Percentiles rank a stretch among this genome's conserved stretches.
phyloP scores from a whole-genome alignment of 768 basidiomycete species.

The Suillus alpinus region DNA sequence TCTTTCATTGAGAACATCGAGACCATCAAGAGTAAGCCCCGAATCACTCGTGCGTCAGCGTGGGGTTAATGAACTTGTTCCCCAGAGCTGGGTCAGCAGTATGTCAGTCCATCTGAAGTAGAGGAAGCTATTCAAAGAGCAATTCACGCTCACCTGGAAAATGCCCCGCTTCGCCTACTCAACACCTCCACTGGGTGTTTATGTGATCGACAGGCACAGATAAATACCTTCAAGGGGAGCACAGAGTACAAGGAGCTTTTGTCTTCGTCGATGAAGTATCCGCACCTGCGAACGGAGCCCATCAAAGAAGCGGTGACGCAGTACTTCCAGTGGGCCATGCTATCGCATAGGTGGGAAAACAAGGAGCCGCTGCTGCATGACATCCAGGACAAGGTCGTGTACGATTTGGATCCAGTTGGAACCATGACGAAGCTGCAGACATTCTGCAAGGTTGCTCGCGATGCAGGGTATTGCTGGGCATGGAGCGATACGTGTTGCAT shows the following conservation, averaged over 20 bases:
- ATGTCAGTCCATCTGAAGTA: background rate
- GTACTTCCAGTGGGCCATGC: background rate
- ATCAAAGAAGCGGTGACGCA: background rate
- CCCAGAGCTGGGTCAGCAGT: background rate
- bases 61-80: too few species aligned
- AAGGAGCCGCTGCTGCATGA: background rate
- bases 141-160: background rate
- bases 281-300: background rate
- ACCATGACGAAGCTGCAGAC: background rate
- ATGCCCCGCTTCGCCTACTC: background rate
- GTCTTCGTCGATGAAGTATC: background rate
- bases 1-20: slow-evolving; percentile 75
- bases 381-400: background rate
- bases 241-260: background rate
- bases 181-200: background rate
- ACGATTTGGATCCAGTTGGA: background rate
- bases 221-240: background rate
- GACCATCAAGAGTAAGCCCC: slow-evolving; percentile 65
- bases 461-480: background rate
- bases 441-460: background rate
- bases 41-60: too few species aligned
- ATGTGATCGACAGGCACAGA: background rate
- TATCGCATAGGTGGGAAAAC: background rate
- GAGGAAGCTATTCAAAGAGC: background rate
- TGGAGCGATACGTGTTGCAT: background rate